Evolutionary conservation across 495 filamentous ascomycete genomes (phyloP), one percentile per base, ranked within the genome.

Genomic region (Podospora anserina): DNA sequence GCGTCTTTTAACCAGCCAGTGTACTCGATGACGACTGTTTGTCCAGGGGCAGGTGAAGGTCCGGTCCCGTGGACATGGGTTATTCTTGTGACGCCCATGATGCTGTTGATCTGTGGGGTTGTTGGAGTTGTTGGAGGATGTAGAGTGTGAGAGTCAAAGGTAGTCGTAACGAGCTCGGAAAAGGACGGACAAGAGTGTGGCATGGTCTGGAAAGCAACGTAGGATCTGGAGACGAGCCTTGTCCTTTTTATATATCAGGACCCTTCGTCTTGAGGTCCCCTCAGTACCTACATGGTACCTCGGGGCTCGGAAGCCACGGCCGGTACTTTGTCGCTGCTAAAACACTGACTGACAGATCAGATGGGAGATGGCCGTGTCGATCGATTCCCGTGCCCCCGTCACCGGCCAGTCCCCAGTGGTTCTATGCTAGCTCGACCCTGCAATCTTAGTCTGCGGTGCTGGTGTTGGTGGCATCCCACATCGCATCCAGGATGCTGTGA

Each of bases 1-100:
- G 79, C 75, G 70, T 94, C 90, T 81, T 90, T 90, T 58, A 96
- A 83, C 79, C 86, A 93, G 70, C 92, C 92, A 23, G 89, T 92
- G 82, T 95, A 96, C 78, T 91, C 89, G 71, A 96, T 93, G 71
- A 85, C 85, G 72, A 96, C 90, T 18, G 75, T 82, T 76, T 93
- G 87, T 26, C 90, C 89, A 18, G 77, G 75, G 70, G 79, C 71
- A 58, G 92, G 91, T 74, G 78, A 84, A 56, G 85, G 75, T 18
- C 80, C 81, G 67, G 79, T 72, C 32, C 84, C 84, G 61, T 82
- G 75, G 19, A 78, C 63, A 39, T 77, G 70, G 32, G 75, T 71
- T 30, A 76, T 85, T 77, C 83, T 85, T 58, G 74, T 80, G 53
- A 86, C 83, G 65, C 81, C 83, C 85, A 87, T 86, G 68, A 66